Conservation (phyloP, 371 early-diverging fungal species). For the Mucor racemosus region DNA sequence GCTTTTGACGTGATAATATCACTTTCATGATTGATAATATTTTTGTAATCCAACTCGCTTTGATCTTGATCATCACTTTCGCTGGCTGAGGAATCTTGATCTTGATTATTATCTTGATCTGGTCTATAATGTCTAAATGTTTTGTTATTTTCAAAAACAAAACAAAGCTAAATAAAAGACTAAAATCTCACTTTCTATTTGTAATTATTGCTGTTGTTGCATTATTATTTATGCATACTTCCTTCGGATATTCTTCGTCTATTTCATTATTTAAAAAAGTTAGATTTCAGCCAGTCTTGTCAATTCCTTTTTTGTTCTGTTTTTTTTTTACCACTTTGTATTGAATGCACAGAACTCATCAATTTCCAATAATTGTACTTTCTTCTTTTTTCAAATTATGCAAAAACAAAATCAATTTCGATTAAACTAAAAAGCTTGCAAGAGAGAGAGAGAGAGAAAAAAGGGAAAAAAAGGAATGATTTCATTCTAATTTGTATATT, state of each 20-base stretch:
- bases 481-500: constrained; percentile 4
- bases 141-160: background rate
- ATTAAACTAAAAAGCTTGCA: background rate
- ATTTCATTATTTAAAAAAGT: background rate
- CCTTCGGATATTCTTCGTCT: constrained; percentile 13
- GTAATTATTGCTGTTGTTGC: background rate
- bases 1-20: background rate
- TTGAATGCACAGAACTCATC: constrained; percentile 19
- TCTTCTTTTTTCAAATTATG: background rate
- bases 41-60: background rate
- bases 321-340: constrained; percentile 8
- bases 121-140: background rate
- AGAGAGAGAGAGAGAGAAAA: background rate
- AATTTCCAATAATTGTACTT: constrained; percentile 7
- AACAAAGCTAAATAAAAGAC: background rate
- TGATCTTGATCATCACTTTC: background rate
- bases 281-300: background rate
- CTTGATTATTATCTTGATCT: background rate
- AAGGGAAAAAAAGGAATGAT: constrained; percentile 1
- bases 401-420: background rate
- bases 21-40: background rate
- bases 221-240: constrained; percentile 13
- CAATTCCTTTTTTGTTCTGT: no score
- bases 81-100: background rate
- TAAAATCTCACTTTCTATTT: background rate